phyloP scores from a whole-genome alignment of 441 rosid species.

The Euphorbia corollata region DNA sequence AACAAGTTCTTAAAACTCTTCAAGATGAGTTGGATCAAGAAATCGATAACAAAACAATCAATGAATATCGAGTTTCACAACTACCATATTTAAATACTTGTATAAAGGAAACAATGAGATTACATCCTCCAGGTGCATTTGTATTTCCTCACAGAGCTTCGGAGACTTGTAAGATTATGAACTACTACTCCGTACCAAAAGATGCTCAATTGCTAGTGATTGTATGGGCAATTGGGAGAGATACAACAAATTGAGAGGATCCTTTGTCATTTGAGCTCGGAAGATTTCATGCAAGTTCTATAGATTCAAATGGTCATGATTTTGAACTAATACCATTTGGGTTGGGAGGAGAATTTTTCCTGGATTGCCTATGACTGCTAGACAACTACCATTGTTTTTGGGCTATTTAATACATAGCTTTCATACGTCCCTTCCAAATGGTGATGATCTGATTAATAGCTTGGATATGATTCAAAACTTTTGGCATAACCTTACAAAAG shows the following conservation, averaged over 20 bases:
- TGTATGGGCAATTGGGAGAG: slow-evolving; percentile 44
- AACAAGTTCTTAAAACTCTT: slow-evolving; percentile 30
- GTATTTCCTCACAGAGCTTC: slow-evolving; percentile 36
- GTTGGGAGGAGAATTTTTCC: slow-evolving; percentile 31
- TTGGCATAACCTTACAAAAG: no score
- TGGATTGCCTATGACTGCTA: slow-evolving; percentile 10
- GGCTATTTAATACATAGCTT: slow-evolving; percentile 4
- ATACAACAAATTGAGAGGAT: slow-evolving; percentile 32
- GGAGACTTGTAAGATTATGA: slow-evolving; percentile 30
- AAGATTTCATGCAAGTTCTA: background rate
- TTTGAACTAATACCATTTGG: slow-evolving; percentile 27
- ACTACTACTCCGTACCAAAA: slow-evolving; percentile 32
- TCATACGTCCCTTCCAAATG: slow-evolving; percentile 16
- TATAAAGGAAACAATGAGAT: slow-evolving; percentile 30
- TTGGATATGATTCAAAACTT: no score
- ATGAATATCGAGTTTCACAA: slow-evolving; percentile 29
- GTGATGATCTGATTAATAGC: background rate
- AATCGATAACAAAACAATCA: slow-evolving; percentile 23
- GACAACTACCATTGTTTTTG: slow-evolving; percentile 9
- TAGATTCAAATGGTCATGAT: slow-evolving; percentile 10
- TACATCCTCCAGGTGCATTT: slow-evolving; percentile 25
- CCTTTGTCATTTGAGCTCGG: slow-evolving; percentile 22
- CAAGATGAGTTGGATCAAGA: slow-evolving; percentile 33
- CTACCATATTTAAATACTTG: slow-evolving; percentile 39
- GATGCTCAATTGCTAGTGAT: slow-evolving; percentile 33